Evolutionary conservation across 306 rosid species (phyloP), one percentile per base, ranked within the genome.

Genomic region (Mimosa pudica): DNA sequence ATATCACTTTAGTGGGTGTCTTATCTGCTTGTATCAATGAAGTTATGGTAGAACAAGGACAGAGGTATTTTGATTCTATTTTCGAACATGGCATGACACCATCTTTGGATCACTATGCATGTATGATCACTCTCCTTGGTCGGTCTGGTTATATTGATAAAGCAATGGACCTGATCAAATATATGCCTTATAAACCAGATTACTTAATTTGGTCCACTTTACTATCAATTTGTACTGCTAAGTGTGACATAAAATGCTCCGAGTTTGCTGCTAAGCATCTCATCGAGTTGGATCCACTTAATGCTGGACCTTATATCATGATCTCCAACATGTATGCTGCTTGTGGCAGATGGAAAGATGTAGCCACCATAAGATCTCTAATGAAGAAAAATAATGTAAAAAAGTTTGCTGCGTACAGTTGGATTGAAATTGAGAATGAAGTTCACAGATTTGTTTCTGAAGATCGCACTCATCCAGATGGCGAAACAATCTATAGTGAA

Each of bases 301-400:
- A 77, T 84, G 90, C 85, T 62, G 86, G 79, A 77, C 83, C 88
- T 76, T 87, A 87, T 79, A 82, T 84, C 74, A 79, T 77, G 86
- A 85, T 84, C 75, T 84, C 90, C 77, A 87, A 84, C 79, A 82
- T 87, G 81, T 84, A 84, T 79, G 90, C 88, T 70, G 84, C 85
- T 62, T 82, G 83, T 73, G 82, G 84, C 66, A 87, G 84, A 84
- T 87, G 88, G 90, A 77, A 84, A 46, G 86, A 84, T 69, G 86
- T 84, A 42, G 90, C 84, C 24, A 35, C 3, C 42, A 77, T 82
- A 47, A 82, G 90, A 66, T 84, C 86, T 73, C 79, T 82, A 18
- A 87, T 84, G 88, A 84, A 82, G 44, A 76, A 42, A 17, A 84
- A 82, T 32, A 67, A 76, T 69, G 90, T 77, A 73, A 87, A 87